phyloP scores from a whole-genome alignment of 805 yeast genomes.

The Candida taoyuanica region DNA sequence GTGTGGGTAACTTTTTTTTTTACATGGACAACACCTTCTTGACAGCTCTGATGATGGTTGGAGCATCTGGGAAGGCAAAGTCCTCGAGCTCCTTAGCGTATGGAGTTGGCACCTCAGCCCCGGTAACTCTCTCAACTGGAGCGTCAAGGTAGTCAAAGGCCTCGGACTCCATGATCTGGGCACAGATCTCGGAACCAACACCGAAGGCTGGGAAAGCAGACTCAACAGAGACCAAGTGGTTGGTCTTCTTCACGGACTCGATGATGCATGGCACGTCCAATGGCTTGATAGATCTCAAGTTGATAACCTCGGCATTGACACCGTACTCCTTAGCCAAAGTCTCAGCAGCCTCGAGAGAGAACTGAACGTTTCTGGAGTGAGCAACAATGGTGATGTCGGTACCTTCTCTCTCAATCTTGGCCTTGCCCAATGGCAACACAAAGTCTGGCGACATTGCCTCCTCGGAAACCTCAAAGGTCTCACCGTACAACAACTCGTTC shows the following conservation, averaged over 20 bases:
- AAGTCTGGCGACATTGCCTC: conserved; percentile 87
- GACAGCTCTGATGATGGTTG: conserved; percentile 80
- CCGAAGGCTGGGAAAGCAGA: conserved; percentile 98
- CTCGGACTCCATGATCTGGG: conserved; percentile 97
- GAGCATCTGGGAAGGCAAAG: conserved; percentile 97
- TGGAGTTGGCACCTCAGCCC: conserved; percentile 99
- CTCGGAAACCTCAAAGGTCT: conserved; percentile 81
- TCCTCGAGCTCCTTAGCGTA: conserved; percentile 94
- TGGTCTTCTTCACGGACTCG: conserved; percentile 90
- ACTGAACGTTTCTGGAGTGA: conserved; percentile 86
- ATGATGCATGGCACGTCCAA: conserved; percentile 84
- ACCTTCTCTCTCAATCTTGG: conserved; percentile 93
- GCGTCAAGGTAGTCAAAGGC: conserved; percentile 98
- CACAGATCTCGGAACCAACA: conserved; percentile 97
- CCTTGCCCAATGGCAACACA: conserved; percentile 89
- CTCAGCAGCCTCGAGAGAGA: conserved; percentile 88
- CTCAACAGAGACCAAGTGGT: conserved; percentile 93
- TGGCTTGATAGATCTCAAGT: conserved; percentile 96
- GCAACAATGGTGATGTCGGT: conserved; percentile 84
- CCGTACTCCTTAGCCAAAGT: conserved; percentile 77
- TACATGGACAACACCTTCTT: conserved; percentile 74
- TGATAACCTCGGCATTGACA: conserved; percentile 87
- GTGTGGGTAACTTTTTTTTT: no score
- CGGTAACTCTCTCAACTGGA: conserved; percentile 97
- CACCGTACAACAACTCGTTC: conserved; percentile 94